Conservation (phyloP, 1,139 yeast genomes). For the Kodamaea sp. region DNA sequence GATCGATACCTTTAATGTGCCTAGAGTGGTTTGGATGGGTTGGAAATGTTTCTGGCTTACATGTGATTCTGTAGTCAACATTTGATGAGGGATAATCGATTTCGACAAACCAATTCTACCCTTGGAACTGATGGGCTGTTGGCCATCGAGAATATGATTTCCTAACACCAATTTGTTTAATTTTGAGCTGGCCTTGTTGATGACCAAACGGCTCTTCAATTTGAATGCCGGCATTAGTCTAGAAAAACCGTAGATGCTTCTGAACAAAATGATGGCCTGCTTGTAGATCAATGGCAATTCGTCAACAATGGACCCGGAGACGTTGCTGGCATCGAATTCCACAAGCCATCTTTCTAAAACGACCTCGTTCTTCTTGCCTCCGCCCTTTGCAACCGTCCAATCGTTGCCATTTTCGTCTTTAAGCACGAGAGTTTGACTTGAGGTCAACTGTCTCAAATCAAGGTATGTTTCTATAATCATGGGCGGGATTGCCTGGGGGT, state of each 20-base stretch:
- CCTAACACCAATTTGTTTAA: slow-evolving; percentile 42
- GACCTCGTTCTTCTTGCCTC: slow-evolving; percentile 65
- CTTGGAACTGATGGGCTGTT: slow-evolving; percentile 72
- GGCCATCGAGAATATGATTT: slow-evolving; percentile 72
- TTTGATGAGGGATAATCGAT: slow-evolving; percentile 52
- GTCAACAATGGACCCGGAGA: slow-evolving; percentile 31
- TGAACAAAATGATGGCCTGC: slow-evolving; percentile 69
- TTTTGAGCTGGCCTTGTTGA: slow-evolving; percentile 6
- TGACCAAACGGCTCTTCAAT: slow-evolving; percentile 39
- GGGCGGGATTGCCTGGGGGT: slow-evolving; percentile 59
- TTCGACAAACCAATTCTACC: slow-evolving; percentile 85
- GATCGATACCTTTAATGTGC: slow-evolving; percentile 71
- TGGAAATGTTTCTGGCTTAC: slow-evolving; percentile 60
- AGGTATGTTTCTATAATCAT: slow-evolving; percentile 82
- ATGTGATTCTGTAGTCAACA: slow-evolving; percentile 48
- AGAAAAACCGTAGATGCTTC: slow-evolving; percentile 69
- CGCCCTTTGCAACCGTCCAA: slow-evolving; percentile 56
- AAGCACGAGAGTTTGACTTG: slow-evolving; percentile 62
- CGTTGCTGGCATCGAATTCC: slow-evolving; percentile 58
- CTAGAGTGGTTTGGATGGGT: slow-evolving; percentile 74
- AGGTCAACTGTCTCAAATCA: slow-evolving; percentile 63
- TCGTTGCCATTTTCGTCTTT: slow-evolving; percentile 51
- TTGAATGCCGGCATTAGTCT: slow-evolving; percentile 73
- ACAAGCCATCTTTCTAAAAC: slow-evolving; percentile 92
- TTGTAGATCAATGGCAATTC: slow-evolving; percentile 75